Evolutionary conservation across 495 filamentous ascomycete genomes (phyloP), one percentile per base, ranked within the genome.

Genomic region (Penicillium salamii): DNA sequence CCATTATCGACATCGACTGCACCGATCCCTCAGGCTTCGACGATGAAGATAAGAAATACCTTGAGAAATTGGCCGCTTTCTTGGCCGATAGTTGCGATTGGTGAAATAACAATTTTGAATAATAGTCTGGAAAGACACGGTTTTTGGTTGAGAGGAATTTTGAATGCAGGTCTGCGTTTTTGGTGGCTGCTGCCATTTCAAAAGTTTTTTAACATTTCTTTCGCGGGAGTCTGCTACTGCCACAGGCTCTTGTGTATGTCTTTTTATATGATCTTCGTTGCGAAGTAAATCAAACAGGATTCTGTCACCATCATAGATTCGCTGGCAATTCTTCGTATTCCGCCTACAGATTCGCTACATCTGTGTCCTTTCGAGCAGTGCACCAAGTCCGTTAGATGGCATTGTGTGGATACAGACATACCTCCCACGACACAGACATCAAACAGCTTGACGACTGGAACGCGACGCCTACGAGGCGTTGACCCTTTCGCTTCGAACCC

Each of bases 1-100:
- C 81, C 7, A 89, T 97, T 60, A 90, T 97, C 44, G 91, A 97
- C 61, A 70, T 96, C 17, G 91, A 97, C 63, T 97, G 90, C 63
- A 77, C 82, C 12, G 79, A 78, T 19, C 57, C 76, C 31, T 58
- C 72, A 12, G 89, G 89, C 1, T 97, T 96, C 60, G 88, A 93
- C 59, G 78, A 86, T 15, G 76, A 81, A 15, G 91, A 97, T 58
- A 76, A 76, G 58, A 68, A 68, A 57, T 81, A 76, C 52, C 65
- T 97, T 41, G 88, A 95, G 72, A 64, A 76, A 44, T 65, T 96
- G 52, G 90, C 87, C 0, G 63, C 59, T 5, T 52, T 96, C 46
- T 58, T 97, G 3, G 82, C 68, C 5, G 68, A 71, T 43, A 73
- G 77, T 33, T 95, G 88, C 68, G 87, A 95, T 63, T 96, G 87